Conservation (phyloP, 2,329 filamentous ascomycete genomes). For the Setomelanomma holmii region DNA sequence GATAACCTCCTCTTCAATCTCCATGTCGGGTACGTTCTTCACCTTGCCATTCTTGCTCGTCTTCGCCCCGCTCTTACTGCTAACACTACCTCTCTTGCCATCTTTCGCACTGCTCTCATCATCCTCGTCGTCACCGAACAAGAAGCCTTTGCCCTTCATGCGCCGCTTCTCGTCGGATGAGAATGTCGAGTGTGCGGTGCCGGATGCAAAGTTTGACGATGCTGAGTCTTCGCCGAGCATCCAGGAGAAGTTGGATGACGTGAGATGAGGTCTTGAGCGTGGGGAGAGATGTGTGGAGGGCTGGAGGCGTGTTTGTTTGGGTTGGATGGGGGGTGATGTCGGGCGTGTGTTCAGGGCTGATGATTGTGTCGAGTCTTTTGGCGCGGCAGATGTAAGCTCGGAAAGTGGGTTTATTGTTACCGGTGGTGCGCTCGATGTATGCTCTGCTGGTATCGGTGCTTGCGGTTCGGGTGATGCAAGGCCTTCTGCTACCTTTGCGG, state of each 20-base stretch:
- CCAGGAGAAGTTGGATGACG: constrained; percentile 79
- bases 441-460: constrained; percentile 24
- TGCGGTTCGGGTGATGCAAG: constrained; percentile 25
- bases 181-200: constrained; percentile 42
- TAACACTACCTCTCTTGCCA: constrained; percentile 29
- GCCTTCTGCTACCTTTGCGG: constrained; percentile 26
- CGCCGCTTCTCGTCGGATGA: constrained; percentile 46
- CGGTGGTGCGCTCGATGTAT: constrained; percentile 30
- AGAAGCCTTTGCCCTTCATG: constrained; percentile 47
- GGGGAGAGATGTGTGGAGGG: constrained; percentile 36
- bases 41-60: constrained; percentile 25
- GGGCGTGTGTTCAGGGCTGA: constrained; percentile 16
- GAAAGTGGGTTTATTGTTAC: constrained; percentile 14
- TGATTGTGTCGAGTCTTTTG: constrained; percentile 6
- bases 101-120: constrained; percentile 27
- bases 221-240: constrained; percentile 64
- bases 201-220: constrained; percentile 43
- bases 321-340: constrained; percentile 21
- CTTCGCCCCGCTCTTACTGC: constrained; percentile 23
- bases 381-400: constrained; percentile 7
- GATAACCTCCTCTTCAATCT: constrained; percentile 47
- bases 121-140: constrained; percentile 52
- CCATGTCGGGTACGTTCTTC: constrained; percentile 31
- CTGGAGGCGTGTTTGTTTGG: constrained; percentile 16
- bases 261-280: constrained; percentile 68